phyloP scores from a whole-genome alignment of 2,329 filamentous ascomycete species.

The Pleoardoris graminearum region DNA sequence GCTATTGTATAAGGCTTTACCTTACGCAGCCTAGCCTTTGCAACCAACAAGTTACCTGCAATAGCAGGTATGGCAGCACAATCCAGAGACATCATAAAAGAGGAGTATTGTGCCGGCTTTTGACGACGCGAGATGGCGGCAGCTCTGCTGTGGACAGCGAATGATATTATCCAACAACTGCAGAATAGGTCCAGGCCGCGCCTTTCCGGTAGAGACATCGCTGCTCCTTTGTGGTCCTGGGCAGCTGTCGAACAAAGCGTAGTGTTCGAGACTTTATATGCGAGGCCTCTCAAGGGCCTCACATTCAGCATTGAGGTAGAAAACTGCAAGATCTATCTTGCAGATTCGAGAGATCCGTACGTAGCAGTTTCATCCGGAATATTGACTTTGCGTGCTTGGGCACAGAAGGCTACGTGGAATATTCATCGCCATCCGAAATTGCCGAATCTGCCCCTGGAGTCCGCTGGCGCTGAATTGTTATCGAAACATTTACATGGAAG shows the following conservation, averaged over 20 bases:
- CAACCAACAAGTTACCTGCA: constrained; percentile 3
- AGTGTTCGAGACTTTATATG: not conserved
- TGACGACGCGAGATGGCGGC: not conserved
- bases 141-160: not conserved
- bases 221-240: constrained; percentile 3
- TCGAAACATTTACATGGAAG: not conserved
- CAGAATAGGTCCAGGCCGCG: not conserved
- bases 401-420: not conserved
- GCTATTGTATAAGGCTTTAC: constrained; percentile 1
- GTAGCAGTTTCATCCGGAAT: not conserved
- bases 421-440: not conserved
- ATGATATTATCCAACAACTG: not conserved
- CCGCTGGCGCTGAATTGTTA: not conserved
- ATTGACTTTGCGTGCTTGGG: not conserved
- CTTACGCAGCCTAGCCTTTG: not conserved
- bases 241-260: not conserved
- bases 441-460: not conserved
- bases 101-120: constrained; percentile 1
- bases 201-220: not conserved
- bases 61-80: constrained; percentile 4
- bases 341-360: not conserved
- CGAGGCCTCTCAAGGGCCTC: not conserved
- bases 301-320: not conserved
- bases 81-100: not conserved
- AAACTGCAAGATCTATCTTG: not conserved